These are phyloP conservation scores for Neurospora africana DNA, from an alignment of 495 filamentous ascomycete species.

Conservation along the genomic window DNA sequence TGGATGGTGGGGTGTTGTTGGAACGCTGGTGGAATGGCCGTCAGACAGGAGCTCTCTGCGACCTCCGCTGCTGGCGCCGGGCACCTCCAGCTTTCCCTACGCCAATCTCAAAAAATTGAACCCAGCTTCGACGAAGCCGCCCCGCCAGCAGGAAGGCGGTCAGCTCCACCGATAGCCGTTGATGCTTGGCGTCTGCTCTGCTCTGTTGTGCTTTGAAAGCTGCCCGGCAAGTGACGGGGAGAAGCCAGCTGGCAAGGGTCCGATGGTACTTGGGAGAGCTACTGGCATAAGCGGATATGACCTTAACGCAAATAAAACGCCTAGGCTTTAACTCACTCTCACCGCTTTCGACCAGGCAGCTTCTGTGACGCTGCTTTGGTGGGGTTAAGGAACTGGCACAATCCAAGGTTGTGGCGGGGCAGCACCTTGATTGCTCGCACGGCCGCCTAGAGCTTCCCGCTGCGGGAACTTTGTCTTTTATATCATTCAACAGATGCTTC, in stretches of 20 bases:
- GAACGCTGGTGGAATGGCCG: neutral
- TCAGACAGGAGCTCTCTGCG: neutral
- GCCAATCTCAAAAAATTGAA: slow-evolving; percentile 25
- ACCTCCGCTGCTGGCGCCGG: slow-evolving; percentile 13
- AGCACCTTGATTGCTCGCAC: neutral
- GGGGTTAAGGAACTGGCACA: neutral
- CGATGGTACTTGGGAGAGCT: neutral
- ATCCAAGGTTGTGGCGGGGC: neutral
- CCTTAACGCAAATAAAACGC: neutral
- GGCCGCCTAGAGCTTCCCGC: neutral
- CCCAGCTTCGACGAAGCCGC: slow-evolving; percentile 5
- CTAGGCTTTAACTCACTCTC: neutral
- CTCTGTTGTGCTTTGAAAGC: neutral
- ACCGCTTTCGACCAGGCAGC: neutral
- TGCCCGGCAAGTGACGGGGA: neutral
- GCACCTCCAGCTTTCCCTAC: slow-evolving; percentile 11
- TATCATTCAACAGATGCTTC: neutral
- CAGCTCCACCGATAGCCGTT: neutral
- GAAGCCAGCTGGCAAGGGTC: neutral
- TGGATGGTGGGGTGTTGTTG: neutral
- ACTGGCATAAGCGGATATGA: neutral
- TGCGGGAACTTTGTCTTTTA: neutral
- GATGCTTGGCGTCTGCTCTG: neutral
- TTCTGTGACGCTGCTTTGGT: neutral
- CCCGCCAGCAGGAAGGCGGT: neutral